Evolutionary conservation across 2,329 filamentous ascomycete species (phyloP), one percentile per base, ranked within the genome.

Genomic region (Cercospora sojina): DNA sequence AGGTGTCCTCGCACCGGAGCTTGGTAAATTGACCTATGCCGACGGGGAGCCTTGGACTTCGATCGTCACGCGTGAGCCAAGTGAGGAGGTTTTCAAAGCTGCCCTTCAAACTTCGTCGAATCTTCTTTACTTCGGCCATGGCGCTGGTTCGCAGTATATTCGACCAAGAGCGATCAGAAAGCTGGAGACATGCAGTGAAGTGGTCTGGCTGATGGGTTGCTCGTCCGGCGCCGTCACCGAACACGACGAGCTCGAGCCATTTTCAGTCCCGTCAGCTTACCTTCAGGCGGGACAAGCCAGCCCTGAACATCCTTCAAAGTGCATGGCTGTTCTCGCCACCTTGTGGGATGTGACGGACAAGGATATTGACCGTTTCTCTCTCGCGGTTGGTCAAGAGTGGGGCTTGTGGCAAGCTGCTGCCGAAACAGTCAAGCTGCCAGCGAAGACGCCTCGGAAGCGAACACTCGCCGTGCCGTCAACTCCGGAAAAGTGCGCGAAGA

Each of bases 271-370:
- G 25, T 88, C 93, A 81, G 93, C 93, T 73, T 98, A 98, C 80
- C 88, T 99, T 80, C 88, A 94, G 72, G 93, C 93, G 0, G 94
- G 92, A 1, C 47, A 31, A 18, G 64, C 16, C 18, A 35, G 62
- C 10, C 47, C 47, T 13, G 51, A 57, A 10, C 47, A 55, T 29
- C 59, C 64, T 38, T 59, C 65, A 13, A 75, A 71, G 66, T 73
- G 81, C 76, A 72, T 93, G 3, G 93, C 94, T 0, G 87, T 98
- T 9, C 88, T 98, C 2, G 95, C 93, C 55, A 97, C 93, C 16
- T 83, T 99, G 41, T 99, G 95, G 95, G 95, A 99, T 78, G 95
- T 99, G 59, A 99, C 95, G 9, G 95, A 99, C 77, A 91, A 91
- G 74, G 95, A 99, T 78, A 97, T 97, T 77, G 96, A 99, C 81